phyloP scores from a whole-genome alignment of 2,329 filamentous ascomycete species.

The Cytospora piceae region DNA sequence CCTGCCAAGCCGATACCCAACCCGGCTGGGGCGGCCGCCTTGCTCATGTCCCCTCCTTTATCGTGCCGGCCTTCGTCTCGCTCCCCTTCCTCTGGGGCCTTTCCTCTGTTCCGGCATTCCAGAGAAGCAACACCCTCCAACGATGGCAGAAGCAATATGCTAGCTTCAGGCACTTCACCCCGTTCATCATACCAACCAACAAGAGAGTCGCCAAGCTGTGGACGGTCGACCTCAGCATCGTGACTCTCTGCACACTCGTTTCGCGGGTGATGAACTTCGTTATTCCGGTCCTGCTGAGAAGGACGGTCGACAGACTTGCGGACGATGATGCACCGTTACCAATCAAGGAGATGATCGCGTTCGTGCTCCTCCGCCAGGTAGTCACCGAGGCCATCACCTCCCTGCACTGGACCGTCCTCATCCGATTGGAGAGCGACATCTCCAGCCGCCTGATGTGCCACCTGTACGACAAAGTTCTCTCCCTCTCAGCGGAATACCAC shows the following conservation, averaged over 20 bases:
- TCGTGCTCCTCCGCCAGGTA: conserved; percentile 3
- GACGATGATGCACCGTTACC: neutral
- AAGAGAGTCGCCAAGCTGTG: neutral
- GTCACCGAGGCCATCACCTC: conserved; percentile 3
- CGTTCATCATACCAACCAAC: conserved; percentile 6
- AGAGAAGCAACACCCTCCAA: neutral
- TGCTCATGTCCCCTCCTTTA: neutral
- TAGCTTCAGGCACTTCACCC: neutral
- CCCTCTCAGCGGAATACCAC: conserved; percentile 10
- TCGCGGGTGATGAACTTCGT: conserved; percentile 7
- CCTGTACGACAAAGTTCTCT: conserved; percentile 1
- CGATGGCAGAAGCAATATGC: conserved; percentile 3
- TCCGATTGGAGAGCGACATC: conserved; percentile 7
- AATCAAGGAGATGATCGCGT: conserved; percentile 2
- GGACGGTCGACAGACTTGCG: conserved; percentile 8
- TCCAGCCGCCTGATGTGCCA: conserved; percentile 2
- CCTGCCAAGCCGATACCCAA: too few relatives aligned
- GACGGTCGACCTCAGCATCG: neutral
- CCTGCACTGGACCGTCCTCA: conserved; percentile 2
- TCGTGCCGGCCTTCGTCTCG: conserved; percentile 1
- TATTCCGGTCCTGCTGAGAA: neutral
- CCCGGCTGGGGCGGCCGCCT: too few relatives aligned
- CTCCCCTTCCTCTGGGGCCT: conserved; percentile 3
- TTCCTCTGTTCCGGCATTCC: neutral
- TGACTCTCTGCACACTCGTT: neutral